Evolutionary conservation across 2,329 filamentous ascomycete species (phyloP), one percentile per base, ranked within the genome.

Genomic region (Sporothrix sp.): DNA sequence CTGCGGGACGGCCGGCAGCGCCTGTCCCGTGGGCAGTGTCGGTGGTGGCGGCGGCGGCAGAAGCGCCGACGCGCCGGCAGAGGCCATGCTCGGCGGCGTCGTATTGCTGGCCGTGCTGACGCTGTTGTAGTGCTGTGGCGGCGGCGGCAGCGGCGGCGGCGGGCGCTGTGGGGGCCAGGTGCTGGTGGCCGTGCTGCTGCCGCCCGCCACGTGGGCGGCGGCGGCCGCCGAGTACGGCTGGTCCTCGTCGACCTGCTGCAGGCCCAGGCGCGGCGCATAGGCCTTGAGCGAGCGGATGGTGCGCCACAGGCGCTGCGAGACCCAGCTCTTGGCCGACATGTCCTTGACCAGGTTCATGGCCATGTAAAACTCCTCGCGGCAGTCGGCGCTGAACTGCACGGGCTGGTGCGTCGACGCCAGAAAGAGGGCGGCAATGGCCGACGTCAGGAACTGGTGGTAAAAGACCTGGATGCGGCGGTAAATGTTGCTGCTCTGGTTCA

Each of bases 401-500:
- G 85, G 85, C 0, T 84, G 83, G 60, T 90, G 85, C 3, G 83
- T 84, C 0, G 84, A 84, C 1, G 85, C 85, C 1, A 90, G 73
- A 61, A 90, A 89, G 11, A 90, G 70, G 3, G 87, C 84, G 0
- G 84, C 82, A 18, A 90, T 78, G 2, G 84, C 82, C 0, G 83
- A 85, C 1, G 84, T 81, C 18, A 90, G 71, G 59, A 90, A 90
- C 58, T 89, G 85, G 63, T 90, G 85, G 67, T 88, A 89, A 62
- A 87, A 85, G 7, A 84, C 79, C 65, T 89, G 85, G 47, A 85
- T 78, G 30, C 74, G 77, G 32, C 79, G 74, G 63, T 90, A 89
- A 3, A 89, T 73, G 53, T 85, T 81, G 0, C 81, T 81, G 1
- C 81, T 85, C 61, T 76, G 81, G 65, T 89, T 87, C 51, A 88